These are phyloP conservation scores for Lactarius sanguifluus DNA, from an alignment of 768 basidiomycete species.

Conservation along the genomic window DNA sequence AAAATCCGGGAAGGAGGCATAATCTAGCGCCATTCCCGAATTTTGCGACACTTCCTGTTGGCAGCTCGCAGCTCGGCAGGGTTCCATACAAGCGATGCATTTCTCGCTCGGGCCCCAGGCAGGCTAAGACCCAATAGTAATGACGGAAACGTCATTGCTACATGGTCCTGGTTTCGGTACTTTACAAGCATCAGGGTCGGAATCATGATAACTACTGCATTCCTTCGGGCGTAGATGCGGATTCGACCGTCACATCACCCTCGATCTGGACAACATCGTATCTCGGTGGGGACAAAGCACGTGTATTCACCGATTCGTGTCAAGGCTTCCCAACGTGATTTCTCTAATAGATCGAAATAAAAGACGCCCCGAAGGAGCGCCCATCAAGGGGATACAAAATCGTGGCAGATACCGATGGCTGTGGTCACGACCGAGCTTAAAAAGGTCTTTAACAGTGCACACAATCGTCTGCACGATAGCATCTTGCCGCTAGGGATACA, in stretches of 20 bases:
- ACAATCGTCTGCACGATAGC: conserved; percentile 19
- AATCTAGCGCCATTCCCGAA: too few relatives aligned
- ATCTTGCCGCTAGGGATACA: conserved; percentile 4
- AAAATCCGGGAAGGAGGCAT: too few relatives aligned
- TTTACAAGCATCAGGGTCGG: neutral
- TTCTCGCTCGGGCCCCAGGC: neutral
- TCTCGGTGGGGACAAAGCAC: neutral
- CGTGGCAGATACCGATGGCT: neutral
- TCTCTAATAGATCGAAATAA: conserved; percentile 1
- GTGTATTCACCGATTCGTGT: conserved; percentile 1
- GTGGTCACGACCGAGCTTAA: conserved; percentile 14
- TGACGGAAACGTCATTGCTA: neutral
- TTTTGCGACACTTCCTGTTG: neutral
- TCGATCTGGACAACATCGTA: neutral
- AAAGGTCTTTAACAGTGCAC: conserved; percentile 21
- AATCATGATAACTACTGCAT: neutral
- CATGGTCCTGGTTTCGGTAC: neutral
- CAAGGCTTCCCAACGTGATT: conserved; percentile 16
- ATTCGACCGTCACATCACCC: neutral
- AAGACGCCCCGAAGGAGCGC: neutral
- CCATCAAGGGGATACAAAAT: too few relatives aligned
- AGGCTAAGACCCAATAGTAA: neutral
- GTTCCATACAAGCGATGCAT: conserved; percentile 1
- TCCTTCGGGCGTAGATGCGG: neutral
- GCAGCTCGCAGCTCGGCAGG: neutral